phyloP scores from a whole-genome alignment of 2,329 filamentous ascomycete genomes.

The Neonectria hederae region DNA sequence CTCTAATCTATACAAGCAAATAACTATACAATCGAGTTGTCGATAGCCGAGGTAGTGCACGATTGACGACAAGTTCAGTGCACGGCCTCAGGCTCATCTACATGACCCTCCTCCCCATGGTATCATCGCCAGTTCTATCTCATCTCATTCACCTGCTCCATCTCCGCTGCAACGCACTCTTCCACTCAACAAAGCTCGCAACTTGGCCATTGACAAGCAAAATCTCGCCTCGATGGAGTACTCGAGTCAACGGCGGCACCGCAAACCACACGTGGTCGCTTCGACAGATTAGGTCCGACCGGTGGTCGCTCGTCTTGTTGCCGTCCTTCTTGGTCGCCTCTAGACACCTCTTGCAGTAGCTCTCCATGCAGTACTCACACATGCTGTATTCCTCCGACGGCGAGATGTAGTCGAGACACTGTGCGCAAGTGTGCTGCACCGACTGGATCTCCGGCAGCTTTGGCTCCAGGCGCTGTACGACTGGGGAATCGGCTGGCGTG shows the following conservation, averaged over 20 bases:
- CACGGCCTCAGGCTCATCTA: not conserved
- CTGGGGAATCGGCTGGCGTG: slow-evolving; percentile 43
- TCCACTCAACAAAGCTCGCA: slow-evolving; percentile 49
- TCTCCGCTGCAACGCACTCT: slow-evolving; percentile 43
- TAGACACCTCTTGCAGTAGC: slow-evolving; percentile 50
- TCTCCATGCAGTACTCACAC: slow-evolving; percentile 52
- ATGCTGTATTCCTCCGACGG: slow-evolving; percentile 46
- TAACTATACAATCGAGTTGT: not conserved
- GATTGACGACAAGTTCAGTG: not conserved
- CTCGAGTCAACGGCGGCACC: slow-evolving; percentile 48
- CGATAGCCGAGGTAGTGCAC: not conserved
- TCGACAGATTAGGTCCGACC: slow-evolving; percentile 46
- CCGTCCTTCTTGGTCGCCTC: slow-evolving; percentile 43
- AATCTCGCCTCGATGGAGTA: slow-evolving; percentile 52
- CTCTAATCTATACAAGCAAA: not conserved
- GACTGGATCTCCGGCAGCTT: slow-evolving; percentile 50
- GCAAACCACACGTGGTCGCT: slow-evolving; percentile 52
- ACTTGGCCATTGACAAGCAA: slow-evolving; percentile 46
- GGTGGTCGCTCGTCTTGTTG: slow-evolving; percentile 45
- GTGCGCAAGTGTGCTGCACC: slow-evolving; percentile 48
- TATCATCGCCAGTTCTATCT: not conserved
- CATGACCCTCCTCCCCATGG: not conserved
- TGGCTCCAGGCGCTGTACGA: slow-evolving; percentile 44
- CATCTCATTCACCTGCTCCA: slow-evolving; percentile 36
- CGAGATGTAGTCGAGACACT: slow-evolving; percentile 50